These are phyloP conservation scores for Paramyrothecium sp. DNA, from an alignment of 2,329 filamentous ascomycete species.

Conservation along the genomic window DNA sequence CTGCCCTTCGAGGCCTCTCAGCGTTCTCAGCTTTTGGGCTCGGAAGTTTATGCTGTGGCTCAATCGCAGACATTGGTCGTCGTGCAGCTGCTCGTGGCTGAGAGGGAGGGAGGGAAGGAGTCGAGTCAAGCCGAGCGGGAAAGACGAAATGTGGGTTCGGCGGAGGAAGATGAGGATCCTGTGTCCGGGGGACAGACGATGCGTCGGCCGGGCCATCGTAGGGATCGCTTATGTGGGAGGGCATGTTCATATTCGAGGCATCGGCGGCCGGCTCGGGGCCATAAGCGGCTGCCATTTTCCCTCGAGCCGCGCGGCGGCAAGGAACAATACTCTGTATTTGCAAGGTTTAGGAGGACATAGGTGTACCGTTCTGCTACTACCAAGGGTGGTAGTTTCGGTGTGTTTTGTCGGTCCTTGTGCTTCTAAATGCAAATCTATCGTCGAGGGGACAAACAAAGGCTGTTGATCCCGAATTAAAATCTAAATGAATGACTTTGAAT, in stretches of 20 bases:
- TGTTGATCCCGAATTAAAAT: neutral
- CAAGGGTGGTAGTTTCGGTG: constrained; percentile 7
- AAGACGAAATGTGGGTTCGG: constrained; percentile 68
- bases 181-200: constrained; percentile 11
- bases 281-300: constrained; percentile 41
- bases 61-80: constrained; percentile 53
- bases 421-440: neutral
- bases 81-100: constrained; percentile 47
- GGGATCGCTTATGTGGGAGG: constrained; percentile 21
- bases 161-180: constrained; percentile 32
- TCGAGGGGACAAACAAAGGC: constrained; percentile 3
- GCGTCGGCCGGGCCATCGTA: constrained; percentile 16
- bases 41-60: constrained; percentile 34
- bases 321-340: constrained; percentile 17
- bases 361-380: constrained; percentile 11
- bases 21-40: constrained; percentile 26
- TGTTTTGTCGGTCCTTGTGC: neutral
- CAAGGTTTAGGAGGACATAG: constrained; percentile 38
- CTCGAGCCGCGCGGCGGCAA: constrained; percentile 49
- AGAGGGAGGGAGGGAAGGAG: constrained; percentile 45
- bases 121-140: constrained; percentile 44
- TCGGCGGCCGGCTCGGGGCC: constrained; percentile 33
- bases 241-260: constrained; percentile 20
- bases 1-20: constrained; percentile 25
- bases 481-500: neutral